These are phyloP conservation scores for Colletotrichum sojae DNA, from an alignment of 2,329 filamentous ascomycete species.

Conservation along the genomic window DNA sequence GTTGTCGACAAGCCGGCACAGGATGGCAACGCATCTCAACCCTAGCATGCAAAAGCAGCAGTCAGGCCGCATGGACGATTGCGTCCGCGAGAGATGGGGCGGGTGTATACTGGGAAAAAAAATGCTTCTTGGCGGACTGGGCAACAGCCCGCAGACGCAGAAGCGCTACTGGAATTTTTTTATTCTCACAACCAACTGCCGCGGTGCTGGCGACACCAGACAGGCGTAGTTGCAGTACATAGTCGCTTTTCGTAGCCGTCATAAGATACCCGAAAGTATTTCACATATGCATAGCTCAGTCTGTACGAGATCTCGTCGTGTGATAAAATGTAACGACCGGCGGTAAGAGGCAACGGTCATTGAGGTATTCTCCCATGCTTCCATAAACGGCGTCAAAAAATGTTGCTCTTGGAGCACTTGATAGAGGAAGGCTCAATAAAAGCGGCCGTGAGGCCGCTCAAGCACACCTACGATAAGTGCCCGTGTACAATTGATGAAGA, in stretches of 20 bases:
- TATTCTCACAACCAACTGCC: too few relatives aligned
- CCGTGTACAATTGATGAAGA: conserved; percentile 73
- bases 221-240: too few relatives aligned
- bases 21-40: not conserved
- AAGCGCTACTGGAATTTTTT: too few relatives aligned
- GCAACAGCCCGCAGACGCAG: too few relatives aligned
- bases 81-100: too few relatives aligned
- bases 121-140: too few relatives aligned
- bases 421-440: conserved; percentile 80
- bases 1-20: not conserved
- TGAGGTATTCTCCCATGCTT: conserved; percentile 76
- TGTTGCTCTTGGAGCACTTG: conserved; percentile 73
- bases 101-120: too few relatives aligned
- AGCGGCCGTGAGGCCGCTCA: conserved; percentile 60
- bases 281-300: not conserved
- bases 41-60: not conserved
- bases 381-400: conserved; percentile 77
- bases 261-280: not conserved
- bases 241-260: not conserved
- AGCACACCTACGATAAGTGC: conserved; percentile 82
- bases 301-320: conserved; percentile 4
- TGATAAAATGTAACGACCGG: conserved; percentile 74
- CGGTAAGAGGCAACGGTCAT: conserved; percentile 80
- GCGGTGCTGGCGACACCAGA: too few relatives aligned
- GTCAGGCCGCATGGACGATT: too few relatives aligned